Evolutionary conservation across 2,329 filamentous ascomycete species (phyloP).

Genomic region (Apiospora malaysiana): DNA sequence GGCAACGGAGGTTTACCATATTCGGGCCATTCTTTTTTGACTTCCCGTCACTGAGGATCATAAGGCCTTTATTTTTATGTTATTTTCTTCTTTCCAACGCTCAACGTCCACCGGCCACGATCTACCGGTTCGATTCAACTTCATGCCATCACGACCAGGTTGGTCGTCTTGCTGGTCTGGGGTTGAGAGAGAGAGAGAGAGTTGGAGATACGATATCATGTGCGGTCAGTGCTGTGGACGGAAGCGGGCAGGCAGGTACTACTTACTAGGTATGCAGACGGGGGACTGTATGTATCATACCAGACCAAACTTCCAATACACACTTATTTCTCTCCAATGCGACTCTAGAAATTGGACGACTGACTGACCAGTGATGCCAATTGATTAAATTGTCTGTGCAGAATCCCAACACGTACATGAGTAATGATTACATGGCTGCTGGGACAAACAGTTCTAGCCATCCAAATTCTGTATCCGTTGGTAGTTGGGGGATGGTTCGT

Average conservation of each 20-base stretch:
- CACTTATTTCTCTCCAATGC: background rate
- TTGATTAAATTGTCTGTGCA: background rate
- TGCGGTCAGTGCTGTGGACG: background rate
- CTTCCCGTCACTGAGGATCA: constrained; percentile 3
- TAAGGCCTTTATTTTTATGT: background rate
- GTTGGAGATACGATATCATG: too few species aligned
- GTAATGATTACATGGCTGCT: background rate
- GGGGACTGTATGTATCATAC: background rate
- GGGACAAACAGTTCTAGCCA: background rate
- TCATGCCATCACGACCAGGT: background rate
- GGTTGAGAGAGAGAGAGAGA: background rate
- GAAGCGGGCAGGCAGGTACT: too few species aligned
- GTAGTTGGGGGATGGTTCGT: background rate
- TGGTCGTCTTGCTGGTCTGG: background rate
- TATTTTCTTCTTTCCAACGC: background rate
- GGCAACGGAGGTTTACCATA: constrained; percentile 17
- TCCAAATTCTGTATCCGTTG: background rate
- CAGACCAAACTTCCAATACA: background rate
- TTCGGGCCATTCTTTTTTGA: background rate
- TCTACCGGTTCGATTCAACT: background rate
- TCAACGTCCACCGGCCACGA: background rate
- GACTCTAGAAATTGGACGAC: background rate
- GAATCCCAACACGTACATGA: background rate
- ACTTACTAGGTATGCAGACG: too few species aligned
- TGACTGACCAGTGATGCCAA: background rate